phyloP scores from a whole-genome alignment of 169 alveolate genomes.

The Plasmodium sp. region DNA sequence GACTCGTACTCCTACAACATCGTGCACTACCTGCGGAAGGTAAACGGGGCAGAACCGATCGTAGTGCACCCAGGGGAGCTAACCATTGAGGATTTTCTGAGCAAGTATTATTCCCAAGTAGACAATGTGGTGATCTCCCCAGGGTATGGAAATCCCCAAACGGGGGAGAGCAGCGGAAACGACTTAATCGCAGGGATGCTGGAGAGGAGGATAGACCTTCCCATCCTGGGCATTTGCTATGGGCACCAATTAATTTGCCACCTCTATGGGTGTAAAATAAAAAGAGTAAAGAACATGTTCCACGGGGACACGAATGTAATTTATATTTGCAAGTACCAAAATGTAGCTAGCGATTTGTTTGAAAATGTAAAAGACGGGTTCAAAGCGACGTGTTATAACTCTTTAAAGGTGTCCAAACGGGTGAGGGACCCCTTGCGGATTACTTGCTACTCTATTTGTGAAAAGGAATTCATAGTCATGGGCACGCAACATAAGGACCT shows the following conservation, averaged over 20 bases:
- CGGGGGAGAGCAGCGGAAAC: neutral
- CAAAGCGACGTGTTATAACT: conserved; percentile 39
- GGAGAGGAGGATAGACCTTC: conserved; percentile 9
- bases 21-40: conserved; percentile 18
- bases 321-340: conserved; percentile 13
- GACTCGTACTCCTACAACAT: conserved; percentile 59
- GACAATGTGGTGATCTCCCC: conserved; percentile 55
- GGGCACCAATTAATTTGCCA: conserved; percentile 54
- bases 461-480: conserved; percentile 73
- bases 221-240: conserved; percentile 48
- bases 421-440: neutral
- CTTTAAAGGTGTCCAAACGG: conserved; percentile 27
- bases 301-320: conserved; percentile 50
- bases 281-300: conserved; percentile 42
- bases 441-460: conserved; percentile 34
- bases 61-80: conserved; percentile 17
- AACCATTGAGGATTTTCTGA: conserved; percentile 17
- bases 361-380: conserved; percentile 9
- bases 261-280: conserved; percentile 43
- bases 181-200: conserved; percentile 2
- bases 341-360: conserved; percentile 12
- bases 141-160: conserved; percentile 45
- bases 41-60: conserved; percentile 15
- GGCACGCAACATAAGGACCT: conserved; percentile 70
- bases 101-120: conserved; percentile 2